Conservation (phyloP, 495 filamentous ascomycete species). For the Cryomyces minteri region DNA sequence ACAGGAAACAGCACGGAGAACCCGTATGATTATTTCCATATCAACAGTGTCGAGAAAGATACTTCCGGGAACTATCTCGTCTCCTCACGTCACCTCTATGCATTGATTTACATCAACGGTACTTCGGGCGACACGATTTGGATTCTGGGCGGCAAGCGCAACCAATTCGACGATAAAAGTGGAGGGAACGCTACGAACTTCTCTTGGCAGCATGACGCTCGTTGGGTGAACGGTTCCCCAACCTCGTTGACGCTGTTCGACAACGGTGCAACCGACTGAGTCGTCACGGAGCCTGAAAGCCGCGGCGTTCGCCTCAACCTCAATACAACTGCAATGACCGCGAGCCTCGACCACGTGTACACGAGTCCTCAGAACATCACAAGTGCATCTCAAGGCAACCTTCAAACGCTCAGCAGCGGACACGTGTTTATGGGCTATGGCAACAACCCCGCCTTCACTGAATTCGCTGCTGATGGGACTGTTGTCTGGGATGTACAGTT, state of each 20-base stretch:
- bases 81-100: slow-evolving; percentile 4
- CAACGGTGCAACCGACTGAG: slow-evolving; percentile 9
- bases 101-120: slow-evolving; percentile 13
- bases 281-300: neutral
- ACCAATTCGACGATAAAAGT: slow-evolving; percentile 9
- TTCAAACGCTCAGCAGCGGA: slow-evolving; percentile 13
- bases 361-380: slow-evolving; percentile 5
- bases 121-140: slow-evolving; percentile 8
- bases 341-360: slow-evolving; percentile 5
- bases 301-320: slow-evolving; percentile 5
- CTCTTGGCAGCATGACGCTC: slow-evolving; percentile 15
- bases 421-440: slow-evolving; percentile 14
- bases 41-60: slow-evolving; percentile 18
- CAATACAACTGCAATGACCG: slow-evolving; percentile 11
- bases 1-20: slow-evolving; percentile 4
- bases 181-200: slow-evolving; percentile 11
- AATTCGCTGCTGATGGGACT: slow-evolving; percentile 10
- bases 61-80: slow-evolving; percentile 8
- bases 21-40: slow-evolving; percentile 18
- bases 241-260: slow-evolving; percentile 14
- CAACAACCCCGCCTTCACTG: slow-evolving; percentile 7
- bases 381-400: slow-evolving; percentile 13
- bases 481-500: slow-evolving; percentile 14
- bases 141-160: slow-evolving; percentile 11
- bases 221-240: slow-evolving; percentile 8